A percentile compares a stretch with the other conserved stretches of the same genome.
Conservation (phyloP, 805 yeast genomes). For the Wickerhamiella hasegawae region DNA sequence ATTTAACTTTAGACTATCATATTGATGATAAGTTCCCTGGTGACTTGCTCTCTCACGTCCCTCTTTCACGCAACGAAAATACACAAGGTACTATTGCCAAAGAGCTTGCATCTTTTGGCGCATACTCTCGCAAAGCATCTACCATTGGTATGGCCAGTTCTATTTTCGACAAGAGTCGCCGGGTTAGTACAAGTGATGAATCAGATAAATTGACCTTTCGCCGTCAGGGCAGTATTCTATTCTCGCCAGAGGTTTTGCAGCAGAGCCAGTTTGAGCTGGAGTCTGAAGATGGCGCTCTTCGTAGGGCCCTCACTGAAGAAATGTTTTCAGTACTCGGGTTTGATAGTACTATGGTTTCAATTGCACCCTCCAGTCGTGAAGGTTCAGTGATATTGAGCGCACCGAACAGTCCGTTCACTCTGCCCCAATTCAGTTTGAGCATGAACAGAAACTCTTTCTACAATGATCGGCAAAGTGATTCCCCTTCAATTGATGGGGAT, state of each 20-base stretch:
- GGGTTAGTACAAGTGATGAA: neutral
- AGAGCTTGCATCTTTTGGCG: neutral
- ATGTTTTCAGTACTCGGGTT: slow-evolving; percentile 13
- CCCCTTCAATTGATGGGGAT: neutral
- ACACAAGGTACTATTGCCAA: neutral
- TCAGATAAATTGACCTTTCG: neutral
- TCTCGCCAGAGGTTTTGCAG: neutral
- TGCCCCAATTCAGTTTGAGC: slow-evolving; percentile 12
- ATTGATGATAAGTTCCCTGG: slow-evolving; percentile 46
- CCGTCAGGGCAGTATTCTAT: neutral
- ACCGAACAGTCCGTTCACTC: slow-evolving; percentile 17
- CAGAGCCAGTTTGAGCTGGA: neutral
- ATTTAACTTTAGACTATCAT: too few species aligned
- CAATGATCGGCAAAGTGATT: neutral
- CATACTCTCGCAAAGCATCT: neutral
- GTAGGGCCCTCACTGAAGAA: slow-evolving; percentile 12
- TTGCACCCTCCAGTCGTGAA: neutral
- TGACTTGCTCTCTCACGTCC: slow-evolving; percentile 62
- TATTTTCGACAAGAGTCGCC: neutral
- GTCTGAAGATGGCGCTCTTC: slow-evolving; percentile 11
- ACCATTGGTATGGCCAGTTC: neutral
- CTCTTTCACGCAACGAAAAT: neutral
- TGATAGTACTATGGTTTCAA: slow-evolving; percentile 6
- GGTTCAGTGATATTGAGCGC: slow-evolving; percentile 5
- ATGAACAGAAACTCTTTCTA: slow-evolving; percentile 9